Evolutionary conservation across 306 rosid genomes (phyloP).

Genomic region (Hippophae rhamnoides): DNA sequence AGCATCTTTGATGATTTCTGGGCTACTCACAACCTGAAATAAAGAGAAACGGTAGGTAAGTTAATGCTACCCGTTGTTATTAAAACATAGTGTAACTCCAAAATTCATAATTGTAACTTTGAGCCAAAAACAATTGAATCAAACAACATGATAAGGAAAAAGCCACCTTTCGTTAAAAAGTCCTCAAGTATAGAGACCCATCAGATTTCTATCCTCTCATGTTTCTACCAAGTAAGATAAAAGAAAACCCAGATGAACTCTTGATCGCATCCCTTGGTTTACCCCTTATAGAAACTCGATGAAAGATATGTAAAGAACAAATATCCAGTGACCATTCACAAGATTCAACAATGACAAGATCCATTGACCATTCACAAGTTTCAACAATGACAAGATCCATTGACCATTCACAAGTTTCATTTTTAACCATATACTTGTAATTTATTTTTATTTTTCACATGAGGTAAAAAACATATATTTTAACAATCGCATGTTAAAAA

Average conservation of each 20-base stretch:
- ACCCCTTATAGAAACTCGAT: neutral
- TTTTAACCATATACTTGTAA: no score
- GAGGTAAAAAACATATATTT: no score
- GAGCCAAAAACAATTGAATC: no score
- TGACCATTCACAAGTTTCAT: no score
- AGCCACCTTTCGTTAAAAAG: neutral
- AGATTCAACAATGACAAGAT: no score
- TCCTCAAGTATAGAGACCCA: neutral
- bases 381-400: no score
- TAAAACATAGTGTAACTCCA: neutral
- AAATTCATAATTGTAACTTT: neutral
- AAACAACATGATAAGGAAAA: neutral
- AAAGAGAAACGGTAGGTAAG: neutral
- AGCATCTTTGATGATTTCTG: conserved; percentile 37
- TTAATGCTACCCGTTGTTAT: no score
- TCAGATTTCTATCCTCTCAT: neutral
- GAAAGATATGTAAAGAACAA: neutral
- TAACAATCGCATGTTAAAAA: no score
- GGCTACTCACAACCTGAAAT: conserved; percentile 45
- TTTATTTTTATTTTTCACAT: no score
- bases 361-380: no score
- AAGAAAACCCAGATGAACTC: neutral
- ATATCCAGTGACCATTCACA: no score
- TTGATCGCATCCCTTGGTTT: neutral
- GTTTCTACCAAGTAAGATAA: neutral